Conservation (phyloP, 805 yeast species). For the Lipomyces orientalis region DNA sequence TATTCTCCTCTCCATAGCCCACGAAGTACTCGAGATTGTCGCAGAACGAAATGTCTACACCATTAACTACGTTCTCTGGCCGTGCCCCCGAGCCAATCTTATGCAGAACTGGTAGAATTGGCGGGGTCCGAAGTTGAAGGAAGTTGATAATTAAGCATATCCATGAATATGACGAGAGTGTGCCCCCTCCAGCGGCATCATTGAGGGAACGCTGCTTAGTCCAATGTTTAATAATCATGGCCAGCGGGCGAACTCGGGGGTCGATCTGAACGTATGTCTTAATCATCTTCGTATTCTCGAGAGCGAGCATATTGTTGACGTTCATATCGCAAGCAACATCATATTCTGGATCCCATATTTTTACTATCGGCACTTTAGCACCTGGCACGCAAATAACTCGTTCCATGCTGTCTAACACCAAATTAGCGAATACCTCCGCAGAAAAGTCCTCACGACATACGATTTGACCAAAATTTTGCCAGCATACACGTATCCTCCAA, state of each 20-base stretch:
- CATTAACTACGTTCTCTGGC: slow-evolving; percentile 25
- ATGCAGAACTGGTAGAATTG: slow-evolving; percentile 39
- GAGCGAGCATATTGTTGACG: slow-evolving; percentile 40
- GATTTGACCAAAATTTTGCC: slow-evolving; percentile 33
- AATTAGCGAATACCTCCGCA: neutral
- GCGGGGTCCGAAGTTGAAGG: slow-evolving; percentile 37
- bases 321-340: slow-evolving; percentile 41
- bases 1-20: slow-evolving; percentile 35
- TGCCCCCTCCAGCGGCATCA: slow-evolving; percentile 43
- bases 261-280: slow-evolving; percentile 39
- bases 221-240: slow-evolving; percentile 41
- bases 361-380: slow-evolving; percentile 42
- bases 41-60: slow-evolving; percentile 37
- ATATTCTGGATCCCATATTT: slow-evolving; percentile 40
- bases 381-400: slow-evolving; percentile 39
- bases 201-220: slow-evolving; percentile 39
- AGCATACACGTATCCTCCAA: slow-evolving; percentile 37
- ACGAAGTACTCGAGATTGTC: slow-evolving; percentile 32
- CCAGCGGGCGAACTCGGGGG: slow-evolving; percentile 39
- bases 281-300: slow-evolving; percentile 39
- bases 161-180: slow-evolving; percentile 42
- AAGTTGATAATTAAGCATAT: slow-evolving; percentile 40
- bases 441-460: slow-evolving; percentile 17
- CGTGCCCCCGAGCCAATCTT: slow-evolving; percentile 27
- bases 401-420: slow-evolving; percentile 33